Evolutionary conservation across 345 rosid species (phyloP).

Genomic region (Camelina sativa): DNA sequence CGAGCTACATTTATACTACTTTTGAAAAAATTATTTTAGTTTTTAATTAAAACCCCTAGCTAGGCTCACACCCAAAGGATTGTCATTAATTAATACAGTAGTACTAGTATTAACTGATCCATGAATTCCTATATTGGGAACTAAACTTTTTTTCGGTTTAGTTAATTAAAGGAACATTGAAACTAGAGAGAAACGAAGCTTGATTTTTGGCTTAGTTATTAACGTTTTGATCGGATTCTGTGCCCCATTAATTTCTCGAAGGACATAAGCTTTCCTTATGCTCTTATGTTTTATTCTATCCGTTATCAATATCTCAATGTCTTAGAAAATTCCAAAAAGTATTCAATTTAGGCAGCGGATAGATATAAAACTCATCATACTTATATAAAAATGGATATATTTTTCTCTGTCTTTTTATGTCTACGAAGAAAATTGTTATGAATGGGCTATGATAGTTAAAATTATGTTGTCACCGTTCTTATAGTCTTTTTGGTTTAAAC

Average conservation of each 20-base stretch:
- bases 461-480: constrained; percentile 1
- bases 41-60: constrained; percentile 46
- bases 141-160: constrained; percentile 20
- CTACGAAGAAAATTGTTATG: constrained; percentile 1
- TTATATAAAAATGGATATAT: background rate
- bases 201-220: constrained; percentile 43
- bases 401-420: background rate
- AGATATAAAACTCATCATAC: background rate
- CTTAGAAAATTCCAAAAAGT: constrained; percentile 13
- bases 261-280: constrained; percentile 39
- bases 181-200: constrained; percentile 46
- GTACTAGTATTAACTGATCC: constrained; percentile 12
- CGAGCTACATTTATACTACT: constrained; percentile 9
- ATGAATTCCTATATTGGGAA: constrained; percentile 38
- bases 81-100: constrained; percentile 16
- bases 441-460: constrained; percentile 23
- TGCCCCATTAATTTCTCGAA: constrained; percentile 31
- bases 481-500: background rate
- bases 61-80: constrained; percentile 49
- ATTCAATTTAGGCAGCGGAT: constrained; percentile 23
- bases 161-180: constrained; percentile 40
- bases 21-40: background rate
- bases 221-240: constrained; percentile 37
- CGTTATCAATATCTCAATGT: constrained; percentile 26
- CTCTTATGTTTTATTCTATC: constrained; percentile 39